Conservation (phyloP, 176 grass and related monocot genomes). For the Canna indica region DNA sequence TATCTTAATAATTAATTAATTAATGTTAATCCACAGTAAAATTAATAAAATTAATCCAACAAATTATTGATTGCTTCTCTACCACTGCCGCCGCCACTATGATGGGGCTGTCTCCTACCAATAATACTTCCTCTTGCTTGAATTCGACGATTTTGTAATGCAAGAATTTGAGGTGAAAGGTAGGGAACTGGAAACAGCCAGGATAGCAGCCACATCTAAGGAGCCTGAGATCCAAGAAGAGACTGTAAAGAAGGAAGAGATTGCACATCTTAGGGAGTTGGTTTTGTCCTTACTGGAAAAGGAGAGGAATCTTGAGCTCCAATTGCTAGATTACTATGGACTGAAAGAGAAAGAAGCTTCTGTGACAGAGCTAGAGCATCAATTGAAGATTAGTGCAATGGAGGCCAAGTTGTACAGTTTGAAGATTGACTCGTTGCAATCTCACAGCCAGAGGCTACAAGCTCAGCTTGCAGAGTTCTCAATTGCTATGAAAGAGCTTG, state of each 20-base stretch:
- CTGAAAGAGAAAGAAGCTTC: conserved; percentile 55
- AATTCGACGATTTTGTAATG: conserved; percentile 6
- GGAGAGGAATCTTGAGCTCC: conserved; percentile 52
- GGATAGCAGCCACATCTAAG: neutral
- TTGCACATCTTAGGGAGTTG: conserved; percentile 58
- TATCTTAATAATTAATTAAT: too few species aligned
- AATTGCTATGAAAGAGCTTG: conserved; percentile 38
- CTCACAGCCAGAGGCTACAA: conserved; percentile 55
- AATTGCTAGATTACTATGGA: conserved; percentile 43
- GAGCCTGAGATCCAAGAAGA: conserved; percentile 20
- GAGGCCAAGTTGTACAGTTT: conserved; percentile 65
- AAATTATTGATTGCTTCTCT: conserved; percentile 44
- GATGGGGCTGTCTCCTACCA: conserved; percentile 15
- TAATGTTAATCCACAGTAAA: too few species aligned
- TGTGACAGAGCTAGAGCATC: conserved; percentile 66
- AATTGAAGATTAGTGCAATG: conserved; percentile 44
- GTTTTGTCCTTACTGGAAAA: conserved; percentile 70
- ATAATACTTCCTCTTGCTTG: conserved; percentile 14
- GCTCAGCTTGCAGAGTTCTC: conserved; percentile 39
- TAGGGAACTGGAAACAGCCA: conserved; percentile 21
- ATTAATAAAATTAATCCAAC: too few species aligned
- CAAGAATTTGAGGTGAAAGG: conserved; percentile 7
- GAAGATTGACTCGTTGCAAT: conserved; percentile 65
- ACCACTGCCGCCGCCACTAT: conserved; percentile 22
- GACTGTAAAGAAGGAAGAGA: too few species aligned